Conservation (phyloP, 305 asterid species). For the Lippia alba region DNA sequence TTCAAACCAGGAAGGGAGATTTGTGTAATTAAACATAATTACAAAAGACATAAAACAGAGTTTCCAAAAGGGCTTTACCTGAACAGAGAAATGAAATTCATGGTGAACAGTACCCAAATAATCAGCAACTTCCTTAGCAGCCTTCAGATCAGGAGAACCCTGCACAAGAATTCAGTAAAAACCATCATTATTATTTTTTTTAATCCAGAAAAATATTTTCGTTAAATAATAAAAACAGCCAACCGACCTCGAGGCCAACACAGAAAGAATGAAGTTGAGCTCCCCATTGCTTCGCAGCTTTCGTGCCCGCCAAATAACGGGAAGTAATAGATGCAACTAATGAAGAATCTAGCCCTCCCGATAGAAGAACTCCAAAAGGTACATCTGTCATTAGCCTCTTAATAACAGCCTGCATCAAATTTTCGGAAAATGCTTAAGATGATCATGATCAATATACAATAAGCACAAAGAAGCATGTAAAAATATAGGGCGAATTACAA, state of each 20-base stretch:
- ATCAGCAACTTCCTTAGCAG: conserved; percentile 93
- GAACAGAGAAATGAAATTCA: conserved; percentile 91
- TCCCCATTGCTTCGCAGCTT: conserved; percentile 94
- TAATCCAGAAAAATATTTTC: neutral
- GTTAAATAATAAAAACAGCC: neutral
- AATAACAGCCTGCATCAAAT: conserved; percentile 71
- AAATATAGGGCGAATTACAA: neutral
- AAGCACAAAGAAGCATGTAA: neutral
- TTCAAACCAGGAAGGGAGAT: neutral
- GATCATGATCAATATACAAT: neutral
- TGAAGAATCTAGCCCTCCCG: conserved; percentile 98
- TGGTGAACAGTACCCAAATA: conserved; percentile 96
- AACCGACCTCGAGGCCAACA: conserved; percentile 88
- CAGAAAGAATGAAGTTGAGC: conserved; percentile 95
- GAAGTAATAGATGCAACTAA: conserved; percentile 90
- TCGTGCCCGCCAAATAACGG: conserved; percentile 81
- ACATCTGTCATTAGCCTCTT: conserved; percentile 98
- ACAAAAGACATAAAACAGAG: neutral
- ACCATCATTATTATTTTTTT: too few species aligned
- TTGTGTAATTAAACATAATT: neutral
- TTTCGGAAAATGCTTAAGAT: conserved; percentile 9
- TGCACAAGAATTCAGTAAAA: conserved; percentile 30
- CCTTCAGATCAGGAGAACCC: conserved; percentile 98
- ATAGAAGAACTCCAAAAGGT: conserved; percentile 92
- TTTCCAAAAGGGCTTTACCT: conserved; percentile 46